phyloP scores from a whole-genome alignment of 208 protist genomes.

The Acanthamoeba triangularis region DNA sequence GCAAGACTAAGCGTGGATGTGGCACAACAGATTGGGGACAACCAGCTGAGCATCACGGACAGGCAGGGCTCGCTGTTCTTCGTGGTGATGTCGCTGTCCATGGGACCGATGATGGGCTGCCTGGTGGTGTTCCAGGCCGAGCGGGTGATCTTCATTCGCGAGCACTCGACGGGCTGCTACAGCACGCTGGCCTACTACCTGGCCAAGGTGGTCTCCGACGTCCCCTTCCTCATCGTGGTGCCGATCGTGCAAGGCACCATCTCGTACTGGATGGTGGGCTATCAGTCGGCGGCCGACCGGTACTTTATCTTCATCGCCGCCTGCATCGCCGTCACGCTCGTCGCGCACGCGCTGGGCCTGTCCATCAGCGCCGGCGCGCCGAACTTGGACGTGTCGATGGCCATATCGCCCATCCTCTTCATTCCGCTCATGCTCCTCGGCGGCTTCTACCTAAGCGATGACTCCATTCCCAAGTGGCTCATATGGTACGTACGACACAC shows the following conservation, averaged over 20 bases:
- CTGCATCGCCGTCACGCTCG: neutral
- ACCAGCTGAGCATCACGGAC: neutral
- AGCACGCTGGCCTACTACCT: slow-evolving; percentile 51
- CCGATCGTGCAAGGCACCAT: slow-evolving; percentile 47
- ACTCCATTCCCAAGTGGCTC: slow-evolving; percentile 34
- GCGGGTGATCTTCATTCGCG: slow-evolving; percentile 50
- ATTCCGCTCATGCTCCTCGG: slow-evolving; percentile 60
- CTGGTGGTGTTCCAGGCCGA: slow-evolving; percentile 21
- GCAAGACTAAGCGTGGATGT: too few relatives aligned
- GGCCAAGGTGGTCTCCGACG: neutral
- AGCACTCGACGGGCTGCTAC: slow-evolving; percentile 53
- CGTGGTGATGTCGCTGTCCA: slow-evolving; percentile 11
- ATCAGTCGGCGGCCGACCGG: slow-evolving; percentile 14
- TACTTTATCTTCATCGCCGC: slow-evolving; percentile 66
- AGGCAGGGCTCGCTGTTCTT: slow-evolving; percentile 58
- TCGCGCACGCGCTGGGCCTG: slow-evolving; percentile 42
- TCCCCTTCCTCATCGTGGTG: neutral
- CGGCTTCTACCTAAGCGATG: slow-evolving; percentile 6
- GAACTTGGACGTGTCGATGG: slow-evolving; percentile 42
- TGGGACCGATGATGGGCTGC: slow-evolving; percentile 44
- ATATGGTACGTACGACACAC: neutral
- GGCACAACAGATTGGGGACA: neutral
- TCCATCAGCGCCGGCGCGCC: slow-evolving; percentile 30
- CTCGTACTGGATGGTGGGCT: slow-evolving; percentile 67
- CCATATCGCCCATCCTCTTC: slow-evolving; percentile 8